Evolutionary conservation across 306 rosid genomes (phyloP), one percentile per base, ranked within the genome.

Genomic region (Mucuna pruriens): DNA sequence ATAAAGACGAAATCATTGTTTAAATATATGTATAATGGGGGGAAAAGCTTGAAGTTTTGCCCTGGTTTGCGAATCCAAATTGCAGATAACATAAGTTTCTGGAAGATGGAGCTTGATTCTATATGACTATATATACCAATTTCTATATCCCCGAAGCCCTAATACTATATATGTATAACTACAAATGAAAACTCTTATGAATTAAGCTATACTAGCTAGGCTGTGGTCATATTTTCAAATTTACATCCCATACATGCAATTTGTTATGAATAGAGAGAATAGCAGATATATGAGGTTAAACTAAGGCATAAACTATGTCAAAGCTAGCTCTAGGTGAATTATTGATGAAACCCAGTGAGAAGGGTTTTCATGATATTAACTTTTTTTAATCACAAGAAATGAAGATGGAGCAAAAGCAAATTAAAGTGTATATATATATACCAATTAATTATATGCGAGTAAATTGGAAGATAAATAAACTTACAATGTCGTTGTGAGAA

Each of bases 401-500:
- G 23, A 6, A 20, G 4, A n/a, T n/a, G n/a, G n/a, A 19, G 31
- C 25, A 54, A 51, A 51, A 17, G 0, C 3, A 51, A 51, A 8
- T 1, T n/a, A n/a, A n/a, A n/a, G n/a, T n/a, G n/a, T n/a, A n/a
- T n/a, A 9, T 10, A 42, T 42, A 10, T 3, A 42, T 10, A 54
- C 0, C 8, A n/a, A n/a, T n/a, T n/a, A n/a, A n/a, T n/a, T n/a
- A n/a, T 49, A 16, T 0, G 12, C 12, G 19, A 17, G 20, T 5
- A 52, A 12, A 20, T 8, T 31, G n/a, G 52, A 67, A 67, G 11
- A 1, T 6, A 7, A 63, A 73, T 2, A 3, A 75, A 82, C 93
- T 85, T 88, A 94, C 97, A 46, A 84, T 70, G 69, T 88, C 90
- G 25, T 38, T 79, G 9, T 64, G 90, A 26, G 89, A 87, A 69